Evolutionary conservation across 2,329 filamentous ascomycete species (phyloP).

Genomic region (Pseudogymnoascus sp.): DNA sequence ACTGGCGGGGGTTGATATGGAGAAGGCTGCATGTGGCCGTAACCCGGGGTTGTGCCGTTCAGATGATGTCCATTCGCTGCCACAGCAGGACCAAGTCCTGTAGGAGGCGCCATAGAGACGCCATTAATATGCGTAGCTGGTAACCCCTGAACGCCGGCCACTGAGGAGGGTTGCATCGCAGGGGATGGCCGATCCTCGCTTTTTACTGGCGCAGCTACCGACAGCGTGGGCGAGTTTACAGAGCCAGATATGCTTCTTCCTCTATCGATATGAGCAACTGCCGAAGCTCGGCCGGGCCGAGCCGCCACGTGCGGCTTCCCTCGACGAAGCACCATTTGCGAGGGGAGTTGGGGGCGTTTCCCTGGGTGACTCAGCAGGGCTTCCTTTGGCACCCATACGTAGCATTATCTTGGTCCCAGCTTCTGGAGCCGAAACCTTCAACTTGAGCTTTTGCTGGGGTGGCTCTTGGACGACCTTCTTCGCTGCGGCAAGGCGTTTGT

Average conservation of each 20-base stretch:
- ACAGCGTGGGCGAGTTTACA: constrained; percentile 27
- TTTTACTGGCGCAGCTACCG: constrained; percentile 32
- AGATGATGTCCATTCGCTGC: constrained; percentile 19
- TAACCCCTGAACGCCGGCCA: background rate
- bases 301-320: background rate
- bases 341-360: constrained; percentile 22
- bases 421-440: constrained; percentile 55
- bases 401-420: constrained; percentile 62
- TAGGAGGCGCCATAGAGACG: constrained; percentile 27
- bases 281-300: constrained; percentile 18
- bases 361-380: constrained; percentile 43
- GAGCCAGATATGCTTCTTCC: constrained; percentile 28
- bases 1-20: constrained; percentile 26
- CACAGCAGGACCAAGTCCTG: constrained; percentile 20
- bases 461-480: constrained; percentile 68
- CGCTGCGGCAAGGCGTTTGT: constrained; percentile 61
- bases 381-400: constrained; percentile 57
- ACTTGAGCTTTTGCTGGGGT: constrained; percentile 68
- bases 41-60: constrained; percentile 26
- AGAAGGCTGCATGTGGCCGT: constrained; percentile 24
- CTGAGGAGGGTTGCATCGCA: constrained; percentile 15
- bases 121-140: constrained; percentile 10
- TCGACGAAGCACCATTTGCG: background rate
- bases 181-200: constrained; percentile 30
- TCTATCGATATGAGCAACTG: constrained; percentile 25